Base-by-base conservation (phyloP, 2,329 filamentous ascomycete species). In the Arthrobotrys iridis region DNA sequence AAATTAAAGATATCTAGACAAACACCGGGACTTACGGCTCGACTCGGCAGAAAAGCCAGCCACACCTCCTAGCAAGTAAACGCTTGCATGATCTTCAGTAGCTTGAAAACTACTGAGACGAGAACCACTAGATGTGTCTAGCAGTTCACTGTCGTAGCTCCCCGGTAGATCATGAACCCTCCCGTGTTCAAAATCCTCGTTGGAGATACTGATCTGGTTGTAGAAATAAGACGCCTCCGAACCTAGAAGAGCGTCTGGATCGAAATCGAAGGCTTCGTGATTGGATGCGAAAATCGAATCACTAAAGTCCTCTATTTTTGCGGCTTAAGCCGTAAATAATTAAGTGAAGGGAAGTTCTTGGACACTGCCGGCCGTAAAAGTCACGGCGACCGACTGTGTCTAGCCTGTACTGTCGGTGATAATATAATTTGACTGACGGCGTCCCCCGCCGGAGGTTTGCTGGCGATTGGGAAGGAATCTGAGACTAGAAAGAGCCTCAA, bases 71-170 rank as follows among this genome's bases (percentile, higher is more conserved):
- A 26, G 15, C 20, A 57, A 26, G 0, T 50, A 22, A 66, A 52
- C 20, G 20, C 11, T 22, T 67, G 40, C 20, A 40, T 26, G 57
- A 68, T 75, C 71, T 68, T 28, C 63, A 75, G 63, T 24, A 64
- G 57, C 13, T 28, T 66, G 48, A 40, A 13, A 26, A 28, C 52
- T 62, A 43, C 62, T 58, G 70, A 48, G 71, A 75, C 50, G 15
- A 40, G 71, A 68, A 64, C 63, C 48, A 64, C 57, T 45, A 63
- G 63, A 43, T 8, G 24, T 13, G 57, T 10, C 70, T 48, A 46
- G 63, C 26, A 18, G 57, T 50, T 63, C 71, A 4, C 15, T 68
- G 41, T 59, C 63, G 48, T 59, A 75, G 37, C 40, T 52, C 55
- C 28, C 55, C 13, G 3, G 50, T 6, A 8, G 30, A 63, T 30